Evolutionary conservation across 2,329 filamentous ascomycete genomes (phyloP).

Genomic region (Hymenoscyphus linearis): DNA sequence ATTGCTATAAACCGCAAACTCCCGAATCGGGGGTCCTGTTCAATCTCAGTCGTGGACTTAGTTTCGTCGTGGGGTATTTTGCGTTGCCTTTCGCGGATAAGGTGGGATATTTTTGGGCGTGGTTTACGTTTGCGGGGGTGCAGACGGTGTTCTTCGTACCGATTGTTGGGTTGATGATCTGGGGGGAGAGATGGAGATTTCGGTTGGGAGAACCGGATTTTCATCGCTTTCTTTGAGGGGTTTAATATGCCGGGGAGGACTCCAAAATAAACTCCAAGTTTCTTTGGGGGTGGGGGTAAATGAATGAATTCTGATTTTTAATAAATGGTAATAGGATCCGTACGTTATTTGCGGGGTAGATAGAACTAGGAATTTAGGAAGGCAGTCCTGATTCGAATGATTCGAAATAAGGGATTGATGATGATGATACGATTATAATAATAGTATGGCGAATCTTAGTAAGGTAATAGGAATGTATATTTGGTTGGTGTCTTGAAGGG

Average conservation of each 20-base stretch:
- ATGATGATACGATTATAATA: too few relatives aligned
- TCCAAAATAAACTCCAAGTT: too few relatives aligned
- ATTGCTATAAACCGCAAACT: slow-evolving; percentile 28
- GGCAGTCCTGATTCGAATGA: too few relatives aligned
- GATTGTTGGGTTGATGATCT: slow-evolving; percentile 22
- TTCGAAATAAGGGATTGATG: too few relatives aligned
- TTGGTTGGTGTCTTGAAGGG: too few relatives aligned
- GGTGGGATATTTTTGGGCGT: slow-evolving; percentile 23
- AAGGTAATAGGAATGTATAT: too few relatives aligned
- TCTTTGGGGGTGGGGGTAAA: too few relatives aligned
- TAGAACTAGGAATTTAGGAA: too few relatives aligned
- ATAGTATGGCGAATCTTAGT: too few relatives aligned
- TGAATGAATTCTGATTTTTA: too few relatives aligned
- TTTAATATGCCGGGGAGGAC: not conserved
- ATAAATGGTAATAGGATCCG: too few relatives aligned
- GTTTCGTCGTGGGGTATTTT: slow-evolving; percentile 28
- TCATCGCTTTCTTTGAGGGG: slow-evolving; percentile 20
- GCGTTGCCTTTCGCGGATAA: slow-evolving; percentile 21
- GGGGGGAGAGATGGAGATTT: slow-evolving; percentile 25
- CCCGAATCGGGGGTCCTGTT: slow-evolving; percentile 27
- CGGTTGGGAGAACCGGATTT: slow-evolving; percentile 20
- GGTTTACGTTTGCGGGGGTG: slow-evolving; percentile 25
- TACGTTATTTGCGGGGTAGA: too few relatives aligned
- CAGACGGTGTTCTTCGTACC: slow-evolving; percentile 25
- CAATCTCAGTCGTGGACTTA: slow-evolving; percentile 24